Evolutionary conservation across 306 rosid species (phyloP).

Genomic region (Fragaria nilgerrensis): DNA sequence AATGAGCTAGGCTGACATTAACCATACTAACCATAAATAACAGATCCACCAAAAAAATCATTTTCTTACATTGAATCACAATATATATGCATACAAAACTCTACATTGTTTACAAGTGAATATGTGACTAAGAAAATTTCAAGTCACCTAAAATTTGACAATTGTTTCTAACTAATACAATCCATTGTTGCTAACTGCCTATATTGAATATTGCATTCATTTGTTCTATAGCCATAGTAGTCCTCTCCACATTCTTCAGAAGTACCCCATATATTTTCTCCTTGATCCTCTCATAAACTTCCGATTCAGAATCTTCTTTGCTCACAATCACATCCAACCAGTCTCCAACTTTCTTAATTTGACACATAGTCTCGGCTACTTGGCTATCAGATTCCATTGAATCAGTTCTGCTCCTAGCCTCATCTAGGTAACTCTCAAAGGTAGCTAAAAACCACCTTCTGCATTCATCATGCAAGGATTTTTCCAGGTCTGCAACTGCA

Average conservation of each 20-base stretch:
- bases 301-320: constrained; percentile 23
- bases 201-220: constrained; percentile 16
- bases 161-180: background rate
- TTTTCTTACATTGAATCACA: background rate
- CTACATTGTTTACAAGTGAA: background rate
- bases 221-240: constrained; percentile 28
- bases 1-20: background rate
- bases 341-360: constrained; percentile 37
- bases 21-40: background rate
- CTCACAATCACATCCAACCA: constrained; percentile 29
- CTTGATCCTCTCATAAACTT: constrained; percentile 34
- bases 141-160: background rate
- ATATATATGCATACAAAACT: background rate
- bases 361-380: constrained; percentile 35
- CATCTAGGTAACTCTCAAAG: constrained; percentile 35
- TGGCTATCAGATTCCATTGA: constrained; percentile 24
- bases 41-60: background rate
- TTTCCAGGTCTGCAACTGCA: constrained; percentile 22
- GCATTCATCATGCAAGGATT: constrained; percentile 23
- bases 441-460: constrained; percentile 34
- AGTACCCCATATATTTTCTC: constrained; percentile 36
- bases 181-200: background rate
- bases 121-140: background rate
- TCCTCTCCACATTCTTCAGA: constrained; percentile 41
- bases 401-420: constrained; percentile 20